Evolutionary conservation across 2,329 filamentous ascomycete species (phyloP), one percentile per base, ranked within the genome.

Genomic region (Dactylellina parvicollis): DNA sequence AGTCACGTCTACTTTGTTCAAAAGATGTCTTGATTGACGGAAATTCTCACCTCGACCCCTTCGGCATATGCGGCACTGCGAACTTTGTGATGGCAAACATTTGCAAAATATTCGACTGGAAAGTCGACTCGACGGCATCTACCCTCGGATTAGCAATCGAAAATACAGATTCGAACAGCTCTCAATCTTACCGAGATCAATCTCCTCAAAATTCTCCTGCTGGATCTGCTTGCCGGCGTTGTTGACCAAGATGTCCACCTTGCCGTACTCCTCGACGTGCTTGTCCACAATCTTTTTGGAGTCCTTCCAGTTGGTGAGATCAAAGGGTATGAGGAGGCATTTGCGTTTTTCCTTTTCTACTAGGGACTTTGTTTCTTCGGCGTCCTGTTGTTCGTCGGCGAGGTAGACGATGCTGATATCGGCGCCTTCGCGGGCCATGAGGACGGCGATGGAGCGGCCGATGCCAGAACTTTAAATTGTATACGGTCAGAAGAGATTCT

Each of bases 71-170:
- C 3, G 83, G 83, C 5, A 88, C 78, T 0, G 85, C 82, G 72
- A 83, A 87, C 77, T 88, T 88, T 3, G 84, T 84, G 72, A 88
- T 80, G n/a, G 85, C 85, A 76, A 88, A 86, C 81, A 87, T 87
- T 61, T 84, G 83, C 7, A 86, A 76, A 30, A 88, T 84, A 71
- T 88, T 88, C 71, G 82, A 83, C 46, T 82, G 83, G 81, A 88
- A 89, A 0, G 84, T 85, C 75, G 83, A 84, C 74, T 87, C 84
- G 0, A 87, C 84, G 0, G 82, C 80, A 12, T 85, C 82, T 76
- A 54, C n/a, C 9, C 7, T 12, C 20, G 20, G 4, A 36, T 18
- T 32, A 20, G 4, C 22, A 2, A 9, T 5, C 36, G n/a, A n/a
- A 49, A n/a, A 14, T 18, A n/a, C 20, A 46, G n/a, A 16, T 20